Conservation (phyloP, 495 filamentous ascomycete genomes). For the Lichenothelia convexa region DNA sequence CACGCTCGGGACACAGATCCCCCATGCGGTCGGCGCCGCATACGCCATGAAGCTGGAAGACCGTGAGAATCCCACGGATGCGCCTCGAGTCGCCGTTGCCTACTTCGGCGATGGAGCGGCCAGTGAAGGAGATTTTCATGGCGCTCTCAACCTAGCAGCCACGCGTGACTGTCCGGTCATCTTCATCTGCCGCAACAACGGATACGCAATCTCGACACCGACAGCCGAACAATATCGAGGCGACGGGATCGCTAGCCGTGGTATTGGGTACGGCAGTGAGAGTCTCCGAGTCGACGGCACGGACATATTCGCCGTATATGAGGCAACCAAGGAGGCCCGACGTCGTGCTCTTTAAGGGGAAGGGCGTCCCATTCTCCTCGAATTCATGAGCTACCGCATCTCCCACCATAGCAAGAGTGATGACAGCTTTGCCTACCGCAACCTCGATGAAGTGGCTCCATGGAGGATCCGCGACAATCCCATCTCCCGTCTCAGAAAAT, state of each 20-base stretch:
- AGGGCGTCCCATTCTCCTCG: constrained; percentile 67
- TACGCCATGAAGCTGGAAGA: constrained; percentile 84
- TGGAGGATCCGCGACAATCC: constrained; percentile 96
- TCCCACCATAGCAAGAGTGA: constrained; percentile 96
- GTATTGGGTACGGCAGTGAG: constrained; percentile 92
- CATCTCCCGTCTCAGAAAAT: constrained; percentile 78
- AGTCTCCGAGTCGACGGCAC: constrained; percentile 94
- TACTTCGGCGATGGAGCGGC: constrained; percentile 97
- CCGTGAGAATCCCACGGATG: constrained; percentile 45
- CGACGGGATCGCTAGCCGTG: constrained; percentile 87
- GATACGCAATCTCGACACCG: constrained; percentile 87
- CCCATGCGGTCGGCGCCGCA: constrained; percentile 82
- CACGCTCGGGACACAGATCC: constrained; percentile 84
- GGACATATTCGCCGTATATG: constrained; percentile 84
- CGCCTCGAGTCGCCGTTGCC: constrained; percentile 58
- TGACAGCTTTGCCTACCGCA: constrained; percentile 91
- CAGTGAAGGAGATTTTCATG: constrained; percentile 94
- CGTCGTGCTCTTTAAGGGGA: constrained; percentile 58
- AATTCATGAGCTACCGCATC: constrained; percentile 96
- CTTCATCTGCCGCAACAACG: constrained; percentile 96
- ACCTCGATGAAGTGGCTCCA: constrained; percentile 84
- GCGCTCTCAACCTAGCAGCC: constrained; percentile 87
- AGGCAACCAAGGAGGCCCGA: constrained; percentile 63
- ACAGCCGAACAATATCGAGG: constrained; percentile 93
- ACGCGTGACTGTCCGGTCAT: constrained; percentile 80